Base-by-base conservation (phyloP, 2,329 filamentous ascomycete genomes). In the Fusarium secorum region DNA sequence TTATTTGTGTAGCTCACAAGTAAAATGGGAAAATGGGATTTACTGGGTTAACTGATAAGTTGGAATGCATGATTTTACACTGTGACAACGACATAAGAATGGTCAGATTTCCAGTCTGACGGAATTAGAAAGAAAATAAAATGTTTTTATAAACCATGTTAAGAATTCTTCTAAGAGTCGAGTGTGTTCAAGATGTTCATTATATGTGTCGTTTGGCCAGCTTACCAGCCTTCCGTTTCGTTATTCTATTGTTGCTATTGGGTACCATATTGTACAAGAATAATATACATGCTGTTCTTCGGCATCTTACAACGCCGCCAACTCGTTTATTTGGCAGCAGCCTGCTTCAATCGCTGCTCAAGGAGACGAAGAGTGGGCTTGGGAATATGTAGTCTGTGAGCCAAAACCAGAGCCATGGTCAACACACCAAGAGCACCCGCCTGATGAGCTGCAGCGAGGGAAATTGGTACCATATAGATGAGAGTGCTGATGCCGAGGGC, bases 381-480 rank as follows among this genome's bases (percentile, higher is more conserved):
- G 3, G 94, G 93, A 57, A 95, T 85, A 82, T 92, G 93, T 60
- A 97, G 81, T 42, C 94, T 87, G 75, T 91, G 94, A 15, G 93
- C 93, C 39, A 98, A 84, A 2, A 98, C 87, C 26, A 97, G 84
- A 1, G 91, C 91, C 46, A 93, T 94, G 0, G 93, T 97, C 66
- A 99, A 83, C 24, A 99, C 84, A 4, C 93, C 93, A 73, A 99
- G 83, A 65, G 91, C 93, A 41, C 96, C 95, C 4, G 96, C 96
- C 82, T 99, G 96, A 81, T 99, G 96, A 11, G 93, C 90, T 6
- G 95, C 94, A 1, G 95, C 96, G 14, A 99, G 84, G 68, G 92
- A 91, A 5, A 91, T 92, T 8, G 97, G 96, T 2, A 99, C 95
- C 79, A 99, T 91, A 83, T 98, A 98, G 76, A 97, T 91, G 66